Base-by-base conservation (phyloP, 306 rosid species). In the Mucuna pruriens region DNA sequence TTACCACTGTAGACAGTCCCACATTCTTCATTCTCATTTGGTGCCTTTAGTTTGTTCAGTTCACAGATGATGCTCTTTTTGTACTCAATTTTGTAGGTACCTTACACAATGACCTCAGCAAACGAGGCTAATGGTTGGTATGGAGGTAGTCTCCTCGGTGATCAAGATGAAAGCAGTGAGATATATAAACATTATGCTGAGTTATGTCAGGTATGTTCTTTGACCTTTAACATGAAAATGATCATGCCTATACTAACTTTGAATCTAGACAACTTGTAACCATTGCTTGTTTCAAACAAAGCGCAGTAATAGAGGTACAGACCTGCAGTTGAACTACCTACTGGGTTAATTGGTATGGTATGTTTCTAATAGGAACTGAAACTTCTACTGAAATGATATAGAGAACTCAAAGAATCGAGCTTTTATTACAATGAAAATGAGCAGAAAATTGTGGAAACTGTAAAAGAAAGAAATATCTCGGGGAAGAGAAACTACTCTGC, bases 91-190 rank as follows among this genome's bases (percentile, higher is more conserved):
- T 82, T 79, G 44, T 77, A 95, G 98, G 91, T 95, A 93, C 87
- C 91, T 88, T 54, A 86, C n/a, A n/a, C 88, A 78, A 87, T 92
- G 88, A 89, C 97, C 69, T 87, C 93, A 11, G 84, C 85, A 38
- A 88, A 89, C 71, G 94, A 95, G 85, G 88, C 90, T 34, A 90
- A 90, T 23, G 97, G 98, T 61, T 95, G 97, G 97, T 95, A 89
- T 40, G 96, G 98, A 76, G 99, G 99, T 54, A 85, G 91, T 6
- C 88, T 95, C 83, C 89, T 88, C 39, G 89, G 93, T 6, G 98
- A 95, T 88, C 95, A 91, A 87, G 93, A 93, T 79, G 93, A 93
- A 84, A 88, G 62, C 85, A 90, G 96, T 85, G 97, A 93, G 75
- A 93, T 95, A 82, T 95, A 89, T 85, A 87, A 84, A 88, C 99